Evolutionary conservation across 2,329 filamentous ascomycete genomes (phyloP).

Genomic region (Cryphonectria naterciae): DNA sequence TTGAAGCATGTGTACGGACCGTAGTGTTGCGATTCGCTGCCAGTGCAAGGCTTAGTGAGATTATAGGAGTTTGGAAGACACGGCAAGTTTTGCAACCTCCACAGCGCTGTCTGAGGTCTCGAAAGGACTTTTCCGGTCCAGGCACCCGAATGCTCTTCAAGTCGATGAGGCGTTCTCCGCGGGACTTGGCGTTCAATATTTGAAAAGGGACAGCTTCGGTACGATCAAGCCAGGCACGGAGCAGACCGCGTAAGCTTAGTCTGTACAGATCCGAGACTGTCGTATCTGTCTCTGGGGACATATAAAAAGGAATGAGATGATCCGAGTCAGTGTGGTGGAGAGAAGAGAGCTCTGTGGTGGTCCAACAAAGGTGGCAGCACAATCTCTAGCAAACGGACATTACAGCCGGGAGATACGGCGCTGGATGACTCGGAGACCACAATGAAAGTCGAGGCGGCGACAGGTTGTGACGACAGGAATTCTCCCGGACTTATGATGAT

Average conservation of each 20-base stretch:
- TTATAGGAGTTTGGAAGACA: not conserved
- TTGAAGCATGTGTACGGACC: not conserved
- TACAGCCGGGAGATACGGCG: conserved; percentile 1
- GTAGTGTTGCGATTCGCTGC: not conserved
- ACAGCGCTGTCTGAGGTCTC: not conserved
- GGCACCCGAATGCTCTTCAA: not conserved
- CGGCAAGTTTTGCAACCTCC: not conserved
- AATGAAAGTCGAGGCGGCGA: not conserved
- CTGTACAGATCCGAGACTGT: not conserved
- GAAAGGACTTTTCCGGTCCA: not conserved
- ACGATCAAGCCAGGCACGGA: not conserved
- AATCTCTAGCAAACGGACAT: not conserved
- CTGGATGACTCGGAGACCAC: not conserved
- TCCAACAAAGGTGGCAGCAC: not conserved
- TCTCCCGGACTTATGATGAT: not conserved
- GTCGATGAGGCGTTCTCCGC: not conserved
- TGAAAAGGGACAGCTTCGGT: not conserved
- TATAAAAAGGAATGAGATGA: not conserved
- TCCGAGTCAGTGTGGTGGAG: not conserved
- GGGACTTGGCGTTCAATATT: not conserved
- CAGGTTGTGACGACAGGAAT: not conserved
- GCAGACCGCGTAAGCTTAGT: not conserved
- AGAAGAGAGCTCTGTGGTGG: not conserved
- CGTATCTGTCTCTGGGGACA: not conserved
- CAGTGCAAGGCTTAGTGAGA: not conserved